Evolutionary conservation across 176 grass and related monocot genomes (phyloP), one percentile per base, ranked within the genome.

Genomic region (Secale cereale): DNA sequence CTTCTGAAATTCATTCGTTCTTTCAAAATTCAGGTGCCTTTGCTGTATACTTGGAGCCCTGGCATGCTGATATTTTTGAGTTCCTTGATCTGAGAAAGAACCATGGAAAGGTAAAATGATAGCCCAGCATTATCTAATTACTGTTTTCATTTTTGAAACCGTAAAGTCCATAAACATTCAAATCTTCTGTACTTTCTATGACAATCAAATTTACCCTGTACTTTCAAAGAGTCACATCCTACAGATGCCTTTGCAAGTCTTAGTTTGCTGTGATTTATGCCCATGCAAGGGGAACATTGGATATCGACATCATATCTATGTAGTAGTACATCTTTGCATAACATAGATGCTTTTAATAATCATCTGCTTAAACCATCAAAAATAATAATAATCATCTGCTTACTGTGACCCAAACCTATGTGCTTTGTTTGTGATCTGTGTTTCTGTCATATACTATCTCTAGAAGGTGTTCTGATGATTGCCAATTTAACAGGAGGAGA

Each of bases 1-100:
- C n/a, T 78, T 35, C 22, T 78, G n/a, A 65, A 66, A 59, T 86
- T 68, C 74, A 85, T 27, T 69, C 6, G 11, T 7, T 50, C 17
- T 80, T 39, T 17, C 8, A 41, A 48, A 71, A 80, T 39, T 14
- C 86, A 98, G 95, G 96, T 89, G 96, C 96, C 81, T 98, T 98
- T 87, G 96, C 93, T 78, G 86, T 95, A 20, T 98, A 98, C 64
- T 82, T 98, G 85, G 96, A 98, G 59, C 93, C 96, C 29, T 98
- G 96, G 96, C 96, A 98, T 98, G 93, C 91, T 80, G 96, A 98
- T 92, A 86, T 98, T 35, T 95, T 94, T 84, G 96, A 98, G 64
- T 98, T 98, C 39, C 96, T 98, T 85, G 96, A 98, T 80, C 81
- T 98, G 31, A 87, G 91, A 37, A 98, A 98, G 88, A 98, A 98